Base-by-base conservation (phyloP, 257 asterid genomes). In the Solanum lycopersicoides region DNA sequence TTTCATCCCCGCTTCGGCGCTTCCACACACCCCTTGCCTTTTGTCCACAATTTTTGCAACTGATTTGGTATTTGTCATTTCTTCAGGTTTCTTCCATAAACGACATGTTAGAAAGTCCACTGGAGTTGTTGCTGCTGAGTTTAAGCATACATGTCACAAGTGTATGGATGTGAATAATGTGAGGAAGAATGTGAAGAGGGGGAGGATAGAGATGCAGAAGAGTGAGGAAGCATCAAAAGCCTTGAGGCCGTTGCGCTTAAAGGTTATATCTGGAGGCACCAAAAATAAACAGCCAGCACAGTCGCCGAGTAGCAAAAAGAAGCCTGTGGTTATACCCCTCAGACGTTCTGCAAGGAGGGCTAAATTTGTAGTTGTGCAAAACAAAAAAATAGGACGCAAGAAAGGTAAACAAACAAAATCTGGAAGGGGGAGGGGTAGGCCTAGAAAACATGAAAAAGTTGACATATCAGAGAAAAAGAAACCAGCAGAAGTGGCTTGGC, bases 331-430 rank as follows among this genome's bases (percentile, higher is more conserved):
- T 86, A 89, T 92, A 83, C 97, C 99, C 88, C 89, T 95, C 90
- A 94, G 99, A n/a, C 96, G 99, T 56, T 96, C 99, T 87, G 93
- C 97, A 79, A 95, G 99, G 91, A 90, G 89, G 87, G 93, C 93
- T 84, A 96, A 91, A 89, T 91, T 92, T 35, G 74, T 88, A n/a
- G 71, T 93, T 47, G 88, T 90, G 83, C 92, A 89, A 90, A 90
- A 90, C 87, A 96, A 95, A 92, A 94, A 86, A 87, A 18, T 6
- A 28, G 83, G 85, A 41, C 83, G 53, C 10, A 89, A 91, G 37
- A 87, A 77, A 86, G 88, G 89, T 75, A 93, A 89, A 86, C 89
- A 82, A 87, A 88, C 88, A 74, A 95, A 92, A 89, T 60, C 92
- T 45, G 90, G 73, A 53, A 92, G 92, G 65, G 89, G 71, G 86